These are phyloP conservation scores for Grosmannia serpens DNA, from an alignment of 2,329 filamentous ascomycete species.

Conservation along the genomic window DNA sequence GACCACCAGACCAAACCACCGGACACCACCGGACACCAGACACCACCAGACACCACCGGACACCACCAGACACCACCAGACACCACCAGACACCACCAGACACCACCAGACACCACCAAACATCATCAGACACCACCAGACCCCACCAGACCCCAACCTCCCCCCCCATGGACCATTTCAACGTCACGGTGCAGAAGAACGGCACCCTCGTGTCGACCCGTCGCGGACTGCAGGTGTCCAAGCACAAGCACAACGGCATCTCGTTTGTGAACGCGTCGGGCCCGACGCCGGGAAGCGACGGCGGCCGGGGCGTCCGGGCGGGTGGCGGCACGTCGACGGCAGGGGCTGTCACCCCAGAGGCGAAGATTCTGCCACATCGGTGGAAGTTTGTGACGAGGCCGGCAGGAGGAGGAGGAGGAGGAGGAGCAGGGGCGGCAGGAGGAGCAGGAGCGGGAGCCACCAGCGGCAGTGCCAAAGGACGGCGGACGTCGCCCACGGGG, in stretches of 20 bases:
- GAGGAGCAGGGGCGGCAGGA: background rate
- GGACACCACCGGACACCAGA: no score
- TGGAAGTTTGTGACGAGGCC: constrained; percentile 18
- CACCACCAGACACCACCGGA: no score
- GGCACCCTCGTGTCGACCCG: constrained; percentile 26
- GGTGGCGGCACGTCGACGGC: constrained; percentile 5
- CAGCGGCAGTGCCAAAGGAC: background rate
- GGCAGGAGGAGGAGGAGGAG: background rate
- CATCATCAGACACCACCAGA: no score
- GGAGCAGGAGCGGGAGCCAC: background rate
- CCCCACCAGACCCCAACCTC: no score
- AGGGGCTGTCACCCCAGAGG: background rate
- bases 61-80: no score
- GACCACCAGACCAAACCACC: no score
- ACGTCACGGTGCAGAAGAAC: constrained; percentile 23
- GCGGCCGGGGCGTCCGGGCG: constrained; percentile 6
- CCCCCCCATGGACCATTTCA: constrained; percentile 26
- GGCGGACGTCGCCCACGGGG: background rate
- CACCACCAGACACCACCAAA: no score
- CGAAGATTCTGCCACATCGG: constrained; percentile 11
- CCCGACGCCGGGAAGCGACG: constrained; percentile 8
- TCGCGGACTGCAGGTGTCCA: constrained; percentile 27
- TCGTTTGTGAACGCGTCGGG: constrained; percentile 26
- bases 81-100: no score
- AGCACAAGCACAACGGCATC: constrained; percentile 26